These are phyloP conservation scores for Neurospora pannonica DNA, from an alignment of 495 filamentous ascomycete genomes.

Conservation along the genomic window DNA sequence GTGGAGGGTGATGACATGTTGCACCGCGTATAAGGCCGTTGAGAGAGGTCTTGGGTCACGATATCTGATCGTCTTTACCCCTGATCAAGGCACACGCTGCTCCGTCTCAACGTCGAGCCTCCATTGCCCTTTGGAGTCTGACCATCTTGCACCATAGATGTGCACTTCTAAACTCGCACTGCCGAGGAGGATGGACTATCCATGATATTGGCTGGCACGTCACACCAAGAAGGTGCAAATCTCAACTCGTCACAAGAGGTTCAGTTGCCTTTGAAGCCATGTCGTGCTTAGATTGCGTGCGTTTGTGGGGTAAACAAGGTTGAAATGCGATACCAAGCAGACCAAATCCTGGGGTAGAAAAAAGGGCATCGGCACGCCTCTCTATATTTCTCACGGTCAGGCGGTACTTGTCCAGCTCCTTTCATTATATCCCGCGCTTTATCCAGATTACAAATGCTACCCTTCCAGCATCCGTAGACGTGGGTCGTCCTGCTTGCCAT, in stretches of 20 bases:
- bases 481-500: conserved; percentile 1
- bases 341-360: background rate
- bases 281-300: conserved; percentile 25
- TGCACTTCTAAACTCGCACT: background rate
- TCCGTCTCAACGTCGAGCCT: background rate
- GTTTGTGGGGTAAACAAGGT: conserved; percentile 24
- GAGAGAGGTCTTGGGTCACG: background rate
- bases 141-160: background rate
- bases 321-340: background rate
- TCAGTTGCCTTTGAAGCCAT: conserved; percentile 5
- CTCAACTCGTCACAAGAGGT: conserved; percentile 1
- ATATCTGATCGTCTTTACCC: background rate
- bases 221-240: background rate
- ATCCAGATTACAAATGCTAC: conserved; percentile 27
- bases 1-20: background rate
- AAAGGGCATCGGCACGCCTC: background rate
- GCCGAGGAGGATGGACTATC: background rate
- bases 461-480: conserved; percentile 6
- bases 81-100: background rate
- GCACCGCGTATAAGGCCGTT: background rate
- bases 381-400: background rate
- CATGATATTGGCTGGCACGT: background rate
- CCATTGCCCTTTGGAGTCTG: background rate
- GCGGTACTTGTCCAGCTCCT: conserved; percentile 1
- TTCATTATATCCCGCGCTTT: conserved; percentile 18